These are phyloP conservation scores for Aspergillus amoenus DNA, from an alignment of 2,329 filamentous ascomycete genomes.

Conservation along the genomic window DNA sequence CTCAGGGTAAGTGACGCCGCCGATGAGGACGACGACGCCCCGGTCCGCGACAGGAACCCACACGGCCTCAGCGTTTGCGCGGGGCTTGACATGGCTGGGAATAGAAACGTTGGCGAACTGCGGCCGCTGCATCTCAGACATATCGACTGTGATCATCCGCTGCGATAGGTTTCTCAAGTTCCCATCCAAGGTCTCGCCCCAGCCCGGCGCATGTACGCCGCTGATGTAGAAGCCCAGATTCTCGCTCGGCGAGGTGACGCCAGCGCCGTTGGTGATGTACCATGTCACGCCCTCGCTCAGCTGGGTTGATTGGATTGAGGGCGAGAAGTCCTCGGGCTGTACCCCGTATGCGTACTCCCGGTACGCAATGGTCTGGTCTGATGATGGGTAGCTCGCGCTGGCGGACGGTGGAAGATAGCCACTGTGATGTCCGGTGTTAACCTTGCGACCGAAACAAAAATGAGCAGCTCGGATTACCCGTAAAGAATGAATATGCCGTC, in stretches of 20 bases:
- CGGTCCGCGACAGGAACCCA: slow-evolving; percentile 52
- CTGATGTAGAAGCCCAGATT: slow-evolving; percentile 72
- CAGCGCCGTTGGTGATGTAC: slow-evolving; percentile 65
- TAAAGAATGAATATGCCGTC: slow-evolving; percentile 64
- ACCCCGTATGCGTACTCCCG: slow-evolving; percentile 57
- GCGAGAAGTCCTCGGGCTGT: slow-evolving; percentile 27
- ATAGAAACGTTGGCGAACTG: slow-evolving; percentile 61
- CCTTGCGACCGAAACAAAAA: neutral
- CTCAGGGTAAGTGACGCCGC: slow-evolving; percentile 34
- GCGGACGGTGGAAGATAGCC: slow-evolving; percentile 32
- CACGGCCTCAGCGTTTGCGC: slow-evolving; percentile 65
- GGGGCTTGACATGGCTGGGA: slow-evolving; percentile 49
- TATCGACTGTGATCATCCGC: slow-evolving; percentile 62
- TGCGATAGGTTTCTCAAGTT: slow-evolving; percentile 49
- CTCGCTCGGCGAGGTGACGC: slow-evolving; percentile 66
- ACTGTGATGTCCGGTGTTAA: neutral
- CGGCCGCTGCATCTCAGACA: slow-evolving; percentile 51
- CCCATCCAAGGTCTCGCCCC: slow-evolving; percentile 48
- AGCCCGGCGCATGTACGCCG: slow-evolving; percentile 55
- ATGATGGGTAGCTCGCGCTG: slow-evolving; percentile 22
- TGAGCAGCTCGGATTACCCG: slow-evolving; percentile 39
- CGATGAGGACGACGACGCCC: slow-evolving; percentile 40
- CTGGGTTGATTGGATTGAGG: too few species aligned
- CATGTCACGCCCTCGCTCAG: too few species aligned
- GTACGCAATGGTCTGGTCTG: slow-evolving; percentile 40